Conservation (phyloP, 129 eudicot species). For the Arctium lappa region DNA sequence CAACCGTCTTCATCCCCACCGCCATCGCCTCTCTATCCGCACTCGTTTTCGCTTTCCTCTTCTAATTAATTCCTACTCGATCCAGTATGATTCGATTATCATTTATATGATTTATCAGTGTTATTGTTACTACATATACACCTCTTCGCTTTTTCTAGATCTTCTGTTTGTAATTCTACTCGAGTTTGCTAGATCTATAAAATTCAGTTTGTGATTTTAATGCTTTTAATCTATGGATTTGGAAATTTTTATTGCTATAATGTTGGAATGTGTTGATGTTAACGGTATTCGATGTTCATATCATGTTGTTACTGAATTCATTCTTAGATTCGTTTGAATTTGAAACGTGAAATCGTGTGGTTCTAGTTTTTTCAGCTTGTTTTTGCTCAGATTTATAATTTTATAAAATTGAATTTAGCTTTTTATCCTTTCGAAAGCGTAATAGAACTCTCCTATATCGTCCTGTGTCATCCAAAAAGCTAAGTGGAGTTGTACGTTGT, state of each 20-base stretch:
- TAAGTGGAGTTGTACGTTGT: slow-evolving; percentile 10
- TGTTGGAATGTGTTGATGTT: background rate
- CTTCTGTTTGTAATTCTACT: slow-evolving; percentile 2
- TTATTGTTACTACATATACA: background rate
- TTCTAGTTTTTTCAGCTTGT: background rate
- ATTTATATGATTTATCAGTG: background rate
- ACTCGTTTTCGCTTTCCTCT: slow-evolving; percentile 22
- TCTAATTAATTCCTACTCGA: background rate
- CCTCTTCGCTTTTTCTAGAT: slow-evolving; percentile 3
- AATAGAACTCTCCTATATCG: background rate
- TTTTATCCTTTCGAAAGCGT: background rate
- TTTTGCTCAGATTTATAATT: background rate
- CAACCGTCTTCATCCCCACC: slow-evolving; percentile 17
- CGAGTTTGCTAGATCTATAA: slow-evolving; percentile 21
- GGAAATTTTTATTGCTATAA: background rate
- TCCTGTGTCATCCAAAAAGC: background rate
- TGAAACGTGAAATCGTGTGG: background rate
- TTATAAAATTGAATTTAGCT: background rate
- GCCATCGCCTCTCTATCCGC: slow-evolving; percentile 24
- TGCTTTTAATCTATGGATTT: slow-evolving; percentile 8
- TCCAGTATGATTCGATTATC: slow-evolving; percentile 4
- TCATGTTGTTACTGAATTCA: background rate
- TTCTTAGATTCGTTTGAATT: background rate
- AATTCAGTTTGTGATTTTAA: slow-evolving; percentile 13
- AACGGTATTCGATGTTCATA: background rate